Evolutionary conservation across 1,139 yeast species (phyloP).

Genomic region (Candida sp.): DNA sequence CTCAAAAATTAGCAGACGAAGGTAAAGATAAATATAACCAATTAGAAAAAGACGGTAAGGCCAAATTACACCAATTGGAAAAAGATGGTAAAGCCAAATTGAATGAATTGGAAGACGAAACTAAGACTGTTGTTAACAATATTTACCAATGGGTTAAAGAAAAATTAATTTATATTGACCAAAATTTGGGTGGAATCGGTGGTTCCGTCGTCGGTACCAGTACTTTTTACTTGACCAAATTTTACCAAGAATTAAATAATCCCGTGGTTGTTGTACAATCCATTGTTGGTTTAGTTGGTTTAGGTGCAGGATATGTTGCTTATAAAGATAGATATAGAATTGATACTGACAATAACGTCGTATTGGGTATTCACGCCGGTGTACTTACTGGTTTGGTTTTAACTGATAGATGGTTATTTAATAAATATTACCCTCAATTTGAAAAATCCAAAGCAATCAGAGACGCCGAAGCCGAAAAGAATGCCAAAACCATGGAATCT

Average conservation of each 20-base stretch:
- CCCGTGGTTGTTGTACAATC: conserved; percentile 60
- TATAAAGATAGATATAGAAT: conserved; percentile 54
- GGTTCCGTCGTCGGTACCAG: conserved; percentile 9
- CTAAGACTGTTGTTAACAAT: conserved; percentile 4
- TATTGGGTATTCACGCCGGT: conserved; percentile 51
- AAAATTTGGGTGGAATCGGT: conserved; percentile 9
- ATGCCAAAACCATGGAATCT: background rate
- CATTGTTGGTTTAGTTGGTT: conserved; percentile 47
- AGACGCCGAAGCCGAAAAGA: background rate
- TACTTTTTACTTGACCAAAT: conserved; percentile 8
- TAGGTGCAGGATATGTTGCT: conserved; percentile 47
- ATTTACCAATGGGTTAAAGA: conserved; percentile 5
- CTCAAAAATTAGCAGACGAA: conserved; percentile 12
- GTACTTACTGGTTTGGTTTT: conserved; percentile 53
- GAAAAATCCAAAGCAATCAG: conserved; percentile 6
- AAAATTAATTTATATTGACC: conserved; percentile 5
- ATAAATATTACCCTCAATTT: conserved; percentile 38
- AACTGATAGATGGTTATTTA: conserved; percentile 52
- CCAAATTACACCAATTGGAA: conserved; percentile 25
- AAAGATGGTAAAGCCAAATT: conserved; percentile 19
- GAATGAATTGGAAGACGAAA: conserved; percentile 10
- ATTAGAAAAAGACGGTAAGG: conserved; percentile 9
- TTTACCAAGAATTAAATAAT: conserved; percentile 48
- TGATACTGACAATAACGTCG: conserved; percentile 42
- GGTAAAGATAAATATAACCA: conserved; percentile 8